A percentile compares a stretch with the other conserved stretches of the same genome.
These are phyloP conservation scores for Parathielavia appendiculata DNA, from an alignment of 495 filamentous ascomycete species.

Conservation along the genomic window DNA sequence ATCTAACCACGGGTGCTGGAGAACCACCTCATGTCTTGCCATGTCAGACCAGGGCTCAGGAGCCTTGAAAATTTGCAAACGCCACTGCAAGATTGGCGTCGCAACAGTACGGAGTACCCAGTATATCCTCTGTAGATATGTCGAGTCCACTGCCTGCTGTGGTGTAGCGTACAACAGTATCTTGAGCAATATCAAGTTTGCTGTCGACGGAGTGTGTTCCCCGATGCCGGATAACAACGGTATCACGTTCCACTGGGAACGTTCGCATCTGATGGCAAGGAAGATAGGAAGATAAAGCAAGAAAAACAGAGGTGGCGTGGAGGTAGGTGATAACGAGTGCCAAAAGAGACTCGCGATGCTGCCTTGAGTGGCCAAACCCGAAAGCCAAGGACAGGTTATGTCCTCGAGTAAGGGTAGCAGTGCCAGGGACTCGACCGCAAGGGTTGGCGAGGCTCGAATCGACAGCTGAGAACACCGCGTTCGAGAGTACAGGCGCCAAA, in stretches of 20 bases:
- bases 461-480: background rate
- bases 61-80: conserved; percentile 21
- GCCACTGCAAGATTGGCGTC: conserved; percentile 8
- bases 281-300: too few relatives aligned
- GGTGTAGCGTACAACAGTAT: conserved; percentile 2
- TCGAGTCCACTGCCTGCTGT: background rate
- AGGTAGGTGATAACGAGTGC: too few relatives aligned
- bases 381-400: too few relatives aligned
- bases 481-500: conserved; percentile 2
- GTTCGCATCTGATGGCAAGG: too few relatives aligned
- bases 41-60: conserved; percentile 22
- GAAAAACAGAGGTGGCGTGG: too few relatives aligned
- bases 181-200: too few relatives aligned
- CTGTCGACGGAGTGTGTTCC: background rate
- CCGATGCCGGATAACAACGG: background rate
- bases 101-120: too few relatives aligned
- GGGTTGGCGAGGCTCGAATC: background rate
- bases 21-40: conserved; percentile 20
- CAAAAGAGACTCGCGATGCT: too few relatives aligned
- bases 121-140: background rate
- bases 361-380: too few relatives aligned
- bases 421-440: background rate
- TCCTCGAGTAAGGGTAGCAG: background rate
- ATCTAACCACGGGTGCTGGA: conserved; percentile 31
- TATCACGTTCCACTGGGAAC: too few relatives aligned